Evolutionary conservation across 305 asterid species (phyloP).

Genomic region (Petunia hybrid): DNA sequence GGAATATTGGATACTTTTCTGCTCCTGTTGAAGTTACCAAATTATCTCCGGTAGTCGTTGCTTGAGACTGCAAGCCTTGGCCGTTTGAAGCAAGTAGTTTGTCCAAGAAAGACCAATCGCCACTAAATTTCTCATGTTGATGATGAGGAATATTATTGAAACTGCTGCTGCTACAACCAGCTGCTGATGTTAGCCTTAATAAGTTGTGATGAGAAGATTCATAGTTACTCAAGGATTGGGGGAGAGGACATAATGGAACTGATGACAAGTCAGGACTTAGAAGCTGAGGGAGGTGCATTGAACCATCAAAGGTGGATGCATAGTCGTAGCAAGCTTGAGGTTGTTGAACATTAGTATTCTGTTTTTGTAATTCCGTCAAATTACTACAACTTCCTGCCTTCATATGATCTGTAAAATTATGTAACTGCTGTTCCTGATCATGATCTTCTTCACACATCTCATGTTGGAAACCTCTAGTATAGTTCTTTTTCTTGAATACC

Average conservation of each 20-base stretch:
- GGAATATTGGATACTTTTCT: slow-evolving; percentile 50
- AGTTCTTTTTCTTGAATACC: slow-evolving; percentile 78
- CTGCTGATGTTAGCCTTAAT: slow-evolving; percentile 45
- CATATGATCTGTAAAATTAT: slow-evolving; percentile 41
- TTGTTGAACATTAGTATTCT: slow-evolving; percentile 31
- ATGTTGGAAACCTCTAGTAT: slow-evolving; percentile 56
- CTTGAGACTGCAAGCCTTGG: slow-evolving; percentile 53
- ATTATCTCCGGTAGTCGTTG: slow-evolving; percentile 34
- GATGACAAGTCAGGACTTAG: slow-evolving; percentile 59
- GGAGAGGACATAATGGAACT: slow-evolving; percentile 36
- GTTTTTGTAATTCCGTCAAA: slow-evolving; percentile 39
- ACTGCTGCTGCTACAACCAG: slow-evolving; percentile 20
- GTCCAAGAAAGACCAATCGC: slow-evolving; percentile 85
- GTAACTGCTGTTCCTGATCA: slow-evolving; percentile 47
- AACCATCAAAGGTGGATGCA: slow-evolving; percentile 39
- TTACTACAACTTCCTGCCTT: slow-evolving; percentile 34
- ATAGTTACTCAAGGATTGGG: slow-evolving; percentile 33
- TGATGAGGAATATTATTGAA: slow-evolving; percentile 35
- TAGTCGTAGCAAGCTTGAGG: slow-evolving; percentile 27
- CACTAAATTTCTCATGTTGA: slow-evolving; percentile 48
- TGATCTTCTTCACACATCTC: slow-evolving; percentile 42
- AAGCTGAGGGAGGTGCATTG: slow-evolving; percentile 66
- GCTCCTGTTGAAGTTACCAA: slow-evolving; percentile 35
- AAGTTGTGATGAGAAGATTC: slow-evolving; percentile 51
- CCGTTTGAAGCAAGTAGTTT: slow-evolving; percentile 65